Percentiles rank a stretch among this genome's conserved stretches.
Evolutionary conservation across 345 rosid genomes (phyloP).

Genomic region (Toxicodendron radicans): DNA sequence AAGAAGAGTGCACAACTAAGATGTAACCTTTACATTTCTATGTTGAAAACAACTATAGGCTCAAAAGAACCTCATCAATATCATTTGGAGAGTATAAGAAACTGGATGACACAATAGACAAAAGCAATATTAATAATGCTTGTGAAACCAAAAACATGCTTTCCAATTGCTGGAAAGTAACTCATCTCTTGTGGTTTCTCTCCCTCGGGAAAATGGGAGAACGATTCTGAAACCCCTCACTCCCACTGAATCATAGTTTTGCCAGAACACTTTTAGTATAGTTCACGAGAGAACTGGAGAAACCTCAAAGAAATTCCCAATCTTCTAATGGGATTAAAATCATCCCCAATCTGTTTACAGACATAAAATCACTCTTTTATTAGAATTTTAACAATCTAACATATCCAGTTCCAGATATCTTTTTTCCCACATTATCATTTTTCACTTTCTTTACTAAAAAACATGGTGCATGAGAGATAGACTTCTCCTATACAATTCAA

Average conservation of each 20-base stretch:
- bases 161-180: neutral
- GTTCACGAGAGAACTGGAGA: neutral
- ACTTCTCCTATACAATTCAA: neutral
- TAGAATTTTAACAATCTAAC: neutral
- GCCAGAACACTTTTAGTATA: neutral
- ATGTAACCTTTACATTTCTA: neutral
- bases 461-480: neutral
- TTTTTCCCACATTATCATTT: neutral
- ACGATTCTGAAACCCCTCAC: neutral
- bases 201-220: neutral
- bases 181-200: neutral
- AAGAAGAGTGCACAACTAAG: neutral
- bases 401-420: neutral
- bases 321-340: neutral
- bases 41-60: neutral
- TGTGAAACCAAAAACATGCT: neutral
- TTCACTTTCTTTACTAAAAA: conserved; percentile 2
- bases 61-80: neutral
- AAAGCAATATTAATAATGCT: too few species aligned
- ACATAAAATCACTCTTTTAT: neutral
- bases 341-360: neutral
- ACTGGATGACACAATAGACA: neutral
- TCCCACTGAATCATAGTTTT: neutral
- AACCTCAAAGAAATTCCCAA: neutral
- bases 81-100: neutral